These are phyloP conservation scores for Pleurotus eryngii DNA, from an alignment of 768 basidiomycete species.

Conservation along the genomic window DNA sequence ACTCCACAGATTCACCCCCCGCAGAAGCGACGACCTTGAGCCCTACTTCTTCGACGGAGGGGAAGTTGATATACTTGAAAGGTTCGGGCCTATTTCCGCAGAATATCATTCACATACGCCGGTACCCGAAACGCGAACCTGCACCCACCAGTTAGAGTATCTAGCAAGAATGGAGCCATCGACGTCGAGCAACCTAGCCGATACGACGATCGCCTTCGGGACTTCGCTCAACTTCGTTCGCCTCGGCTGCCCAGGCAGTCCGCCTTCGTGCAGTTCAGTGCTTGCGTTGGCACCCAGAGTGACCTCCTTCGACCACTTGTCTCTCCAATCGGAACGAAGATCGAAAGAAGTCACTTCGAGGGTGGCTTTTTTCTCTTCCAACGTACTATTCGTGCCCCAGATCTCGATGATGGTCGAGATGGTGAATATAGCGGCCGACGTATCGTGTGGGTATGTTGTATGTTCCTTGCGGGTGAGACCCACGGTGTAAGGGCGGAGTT, in stretches of 20 bases:
- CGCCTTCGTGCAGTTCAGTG: constrained; percentile 78
- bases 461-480: constrained; percentile 81
- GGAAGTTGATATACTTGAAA: constrained; percentile 89
- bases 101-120: not conserved
- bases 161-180: constrained; percentile 59
- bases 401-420: constrained; percentile 71
- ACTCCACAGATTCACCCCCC: constrained; percentile 57
- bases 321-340: constrained; percentile 58
- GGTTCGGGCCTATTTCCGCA: constrained; percentile 76
- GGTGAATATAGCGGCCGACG: constrained; percentile 63
- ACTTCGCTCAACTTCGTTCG: constrained; percentile 64
- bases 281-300: constrained; percentile 68
- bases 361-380: constrained; percentile 52
- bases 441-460: constrained; percentile 51
- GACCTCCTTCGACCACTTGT: constrained; percentile 47
- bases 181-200: constrained; percentile 59
- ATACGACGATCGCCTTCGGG: constrained; percentile 67
- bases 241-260: constrained; percentile 69
- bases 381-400: constrained; percentile 85
- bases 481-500: constrained; percentile 76
- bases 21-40: constrained; percentile 47
- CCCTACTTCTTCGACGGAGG: constrained; percentile 52
- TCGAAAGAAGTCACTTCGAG: constrained; percentile 69
- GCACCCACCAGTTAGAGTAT: constrained; percentile 68
- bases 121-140: not conserved